Evolutionary conservation across 2,329 filamentous ascomycete species (phyloP), one percentile per base, ranked within the genome.

Genomic region (Claviceps citrina): DNA sequence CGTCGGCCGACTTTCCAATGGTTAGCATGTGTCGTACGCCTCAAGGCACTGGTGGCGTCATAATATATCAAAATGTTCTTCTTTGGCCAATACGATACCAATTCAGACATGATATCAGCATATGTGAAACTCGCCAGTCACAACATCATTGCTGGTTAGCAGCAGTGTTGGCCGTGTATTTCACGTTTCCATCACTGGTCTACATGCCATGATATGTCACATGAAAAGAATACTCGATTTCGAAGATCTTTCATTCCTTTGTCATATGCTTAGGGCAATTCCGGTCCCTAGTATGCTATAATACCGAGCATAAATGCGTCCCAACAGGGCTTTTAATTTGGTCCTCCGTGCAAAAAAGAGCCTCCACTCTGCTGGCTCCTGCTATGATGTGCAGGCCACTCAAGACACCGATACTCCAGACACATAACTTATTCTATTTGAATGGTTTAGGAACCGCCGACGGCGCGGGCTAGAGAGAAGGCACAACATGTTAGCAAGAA

Each of bases 391-490:
- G 47, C 46, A 57, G 55, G 51, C 56, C 55, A 56, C 52, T 51
- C 51, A 54, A 54, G 57, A 59, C 59, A 57, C 59, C 54, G 51
- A 54, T 59, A 55, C 53, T 54, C 55, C 56, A 58, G 54, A 45
- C 40, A 57, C 50, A 54, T 47, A 53, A 54, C 42, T 54, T 49
- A 44, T 47, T 51, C 50, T 46, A 45, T 53, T 52, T 43, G 53
- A 52, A 49, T 50, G 45, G 54, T 52, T 62, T 61, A 63, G 50
- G 71, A 59, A 52, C 61, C 68, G 56, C 66, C 67, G 53, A 78
- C 68, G 57, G 72, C 74, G 59, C 75, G 73, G 62, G 75, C 74
- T 78, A 51, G 44, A 15, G 46, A 16, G 25, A 16, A 31, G 44
- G 50, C 63, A 53, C n/a, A 10, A 15, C 13, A 37, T 1, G 39